These are phyloP conservation scores for Magnusiomyces suaveolens DNA, from an alignment of 1,139 yeast genomes.

Conservation along the genomic window DNA sequence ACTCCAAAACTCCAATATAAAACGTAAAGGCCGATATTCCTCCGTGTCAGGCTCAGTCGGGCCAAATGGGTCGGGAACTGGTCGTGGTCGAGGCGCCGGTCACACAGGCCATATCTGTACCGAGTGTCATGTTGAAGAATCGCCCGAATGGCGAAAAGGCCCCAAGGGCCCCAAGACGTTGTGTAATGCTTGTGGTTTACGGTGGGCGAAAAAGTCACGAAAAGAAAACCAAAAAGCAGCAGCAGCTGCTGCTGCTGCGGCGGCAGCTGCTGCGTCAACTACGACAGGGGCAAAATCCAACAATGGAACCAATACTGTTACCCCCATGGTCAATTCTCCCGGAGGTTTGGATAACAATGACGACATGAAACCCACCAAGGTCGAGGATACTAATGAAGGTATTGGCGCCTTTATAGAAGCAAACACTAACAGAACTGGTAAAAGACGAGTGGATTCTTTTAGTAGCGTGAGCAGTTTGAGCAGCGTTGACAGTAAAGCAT, in stretches of 20 bases:
- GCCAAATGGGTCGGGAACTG: background rate
- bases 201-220: slow-evolving; percentile 38
- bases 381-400: background rate
- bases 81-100: background rate
- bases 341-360: background rate
- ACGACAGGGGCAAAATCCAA: background rate
- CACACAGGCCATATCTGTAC: slow-evolving; percentile 19
- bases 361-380: too few species aligned
- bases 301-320: background rate
- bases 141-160: slow-evolving; percentile 63
- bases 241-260: slow-evolving; percentile 6
- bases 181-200: slow-evolving; percentile 59
- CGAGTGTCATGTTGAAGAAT: slow-evolving; percentile 52
- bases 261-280: slow-evolving; percentile 1
- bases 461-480: background rate
- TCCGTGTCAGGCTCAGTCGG: background rate
- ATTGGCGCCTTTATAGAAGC: background rate
- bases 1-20: background rate
- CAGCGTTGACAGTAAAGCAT: background rate
- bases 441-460: background rate
- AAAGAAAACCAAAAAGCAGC: slow-evolving; percentile 17
- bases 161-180: slow-evolving; percentile 56
- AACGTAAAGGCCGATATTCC: slow-evolving; percentile 4
- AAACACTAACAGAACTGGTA: background rate
- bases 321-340: background rate